Evolutionary conservation across 257 asterid genomes (phyloP).

Genomic region (Solanum medicagineum): DNA sequence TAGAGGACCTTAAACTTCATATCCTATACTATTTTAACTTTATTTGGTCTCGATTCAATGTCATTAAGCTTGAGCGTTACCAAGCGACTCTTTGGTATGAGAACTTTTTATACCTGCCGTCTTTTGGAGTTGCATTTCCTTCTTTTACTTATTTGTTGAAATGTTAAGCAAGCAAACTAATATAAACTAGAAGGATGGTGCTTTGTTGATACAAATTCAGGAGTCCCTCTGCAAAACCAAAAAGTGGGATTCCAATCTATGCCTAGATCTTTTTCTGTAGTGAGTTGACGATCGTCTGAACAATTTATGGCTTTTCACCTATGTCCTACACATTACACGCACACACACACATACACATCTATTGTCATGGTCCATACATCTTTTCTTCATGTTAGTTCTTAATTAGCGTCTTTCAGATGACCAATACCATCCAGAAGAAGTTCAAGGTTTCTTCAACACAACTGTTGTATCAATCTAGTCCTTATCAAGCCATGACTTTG

Average conservation of each 20-base stretch:
- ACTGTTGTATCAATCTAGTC: constrained; percentile 77
- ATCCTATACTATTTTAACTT: background rate
- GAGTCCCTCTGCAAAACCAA: background rate
- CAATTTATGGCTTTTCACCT: background rate
- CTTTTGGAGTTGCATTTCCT: background rate
- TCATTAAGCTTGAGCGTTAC: background rate
- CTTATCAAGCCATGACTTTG: constrained; percentile 64
- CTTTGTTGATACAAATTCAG: background rate
- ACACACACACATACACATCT: background rate
- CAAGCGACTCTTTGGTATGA: background rate
- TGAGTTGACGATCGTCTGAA: background rate
- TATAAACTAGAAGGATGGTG: background rate
- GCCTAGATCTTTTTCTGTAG: background rate
- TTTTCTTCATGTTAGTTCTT: constrained; percentile 22
- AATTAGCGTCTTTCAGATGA: constrained; percentile 61
- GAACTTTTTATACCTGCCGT: background rate
- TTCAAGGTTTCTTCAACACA: constrained; percentile 82
- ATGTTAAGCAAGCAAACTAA: background rate
- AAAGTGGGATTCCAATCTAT: background rate
- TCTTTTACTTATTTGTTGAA: background rate
- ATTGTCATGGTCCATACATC: background rate
- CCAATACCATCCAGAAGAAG: constrained; percentile 88
- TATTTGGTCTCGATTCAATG: background rate
- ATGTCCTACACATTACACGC: background rate
- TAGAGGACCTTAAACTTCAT: background rate